Percentiles rank a stretch among this genome's conserved stretches.
Evolutionary conservation across 768 basidiomycete genomes (phyloP).

Genomic region (Sarcodon aspratus): DNA sequence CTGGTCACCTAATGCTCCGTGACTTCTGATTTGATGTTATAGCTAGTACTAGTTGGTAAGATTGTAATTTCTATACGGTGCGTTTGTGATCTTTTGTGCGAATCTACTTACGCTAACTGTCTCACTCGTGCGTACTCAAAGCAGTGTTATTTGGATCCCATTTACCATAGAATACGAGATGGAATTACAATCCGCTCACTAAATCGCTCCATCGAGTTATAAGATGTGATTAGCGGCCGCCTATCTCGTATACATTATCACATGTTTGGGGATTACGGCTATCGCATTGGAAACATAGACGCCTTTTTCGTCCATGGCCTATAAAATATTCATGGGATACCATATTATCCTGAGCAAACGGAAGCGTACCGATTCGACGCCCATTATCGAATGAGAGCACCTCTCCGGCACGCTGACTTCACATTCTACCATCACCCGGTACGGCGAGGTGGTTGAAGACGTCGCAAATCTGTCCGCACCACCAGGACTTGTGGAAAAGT

Average conservation of each 20-base stretch:
- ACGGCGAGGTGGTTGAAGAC: slow-evolving; percentile 55
- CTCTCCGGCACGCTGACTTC: slow-evolving; percentile 30
- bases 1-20: too few relatives aligned
- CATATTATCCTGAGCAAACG: slow-evolving; percentile 1
- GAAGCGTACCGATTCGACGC: not conserved
- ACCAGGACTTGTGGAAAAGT: slow-evolving; percentile 49
- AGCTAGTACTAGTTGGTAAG: too few relatives aligned
- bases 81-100: too few relatives aligned
- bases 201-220: too few relatives aligned
- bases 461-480: slow-evolving; percentile 50
- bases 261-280: slow-evolving; percentile 45
- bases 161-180: too few relatives aligned
- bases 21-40: too few relatives aligned
- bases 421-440: slow-evolving; percentile 54
- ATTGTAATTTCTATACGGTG: too few relatives aligned
- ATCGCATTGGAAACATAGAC: slow-evolving; percentile 43
- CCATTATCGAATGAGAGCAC: slow-evolving; percentile 10
- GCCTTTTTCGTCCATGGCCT: slow-evolving; percentile 37
- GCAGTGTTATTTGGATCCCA: too few relatives aligned
- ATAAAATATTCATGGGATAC: slow-evolving; percentile 8
- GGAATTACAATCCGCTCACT: too few relatives aligned
- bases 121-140: too few relatives aligned
- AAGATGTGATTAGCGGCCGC: not conserved
- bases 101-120: too few relatives aligned
- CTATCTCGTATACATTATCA: slow-evolving; percentile 44